A percentile compares a stretch with the other conserved stretches of the same genome.
Conservation (phyloP, 2,329 filamentous ascomycete species). For the Colletotrichum tropicicola region DNA sequence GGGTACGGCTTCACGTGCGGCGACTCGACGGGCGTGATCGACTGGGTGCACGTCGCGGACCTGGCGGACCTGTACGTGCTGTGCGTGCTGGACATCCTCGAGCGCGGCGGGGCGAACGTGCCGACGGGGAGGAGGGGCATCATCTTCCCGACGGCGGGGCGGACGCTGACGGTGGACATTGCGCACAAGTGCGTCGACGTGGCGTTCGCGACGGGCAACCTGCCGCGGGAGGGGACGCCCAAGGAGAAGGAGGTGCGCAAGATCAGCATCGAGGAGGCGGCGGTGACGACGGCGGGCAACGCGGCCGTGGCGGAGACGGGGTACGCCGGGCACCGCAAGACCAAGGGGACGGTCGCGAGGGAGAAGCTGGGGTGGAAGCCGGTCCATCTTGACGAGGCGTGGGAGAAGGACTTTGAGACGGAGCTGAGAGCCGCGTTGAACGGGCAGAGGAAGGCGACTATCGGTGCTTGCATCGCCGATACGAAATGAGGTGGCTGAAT, state of each 20-base stretch:
- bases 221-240: conserved; percentile 18
- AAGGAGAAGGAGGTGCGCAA: conserved; percentile 8
- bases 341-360: conserved; percentile 4
- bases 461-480: conserved; percentile 9
- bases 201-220: conserved; percentile 27
- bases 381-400: not conserved
- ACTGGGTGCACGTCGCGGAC: conserved; percentile 31
- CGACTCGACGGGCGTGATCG: conserved; percentile 29
- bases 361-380: conserved; percentile 3
- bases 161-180: conserved; percentile 9
- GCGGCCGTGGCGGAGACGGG: conserved; percentile 24
- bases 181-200: conserved; percentile 21
- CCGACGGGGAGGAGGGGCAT: conserved; percentile 11
- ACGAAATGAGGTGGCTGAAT: not conserved
- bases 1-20: conserved; percentile 31
- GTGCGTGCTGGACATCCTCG: conserved; percentile 19
- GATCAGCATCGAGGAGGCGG: conserved; percentile 21
- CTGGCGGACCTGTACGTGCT: conserved; percentile 33
- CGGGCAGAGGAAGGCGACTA: not conserved
- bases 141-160: conserved; percentile 22
- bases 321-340: conserved; percentile 10
- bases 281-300: conserved; percentile 22
- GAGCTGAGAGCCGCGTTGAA: conserved; percentile 18
- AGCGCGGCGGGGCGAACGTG: not conserved
- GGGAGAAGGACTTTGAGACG: conserved; percentile 15